Evolutionary conservation across 176 grass and related monocot species (phyloP).

Genomic region (Oryza glaberrima): DNA sequence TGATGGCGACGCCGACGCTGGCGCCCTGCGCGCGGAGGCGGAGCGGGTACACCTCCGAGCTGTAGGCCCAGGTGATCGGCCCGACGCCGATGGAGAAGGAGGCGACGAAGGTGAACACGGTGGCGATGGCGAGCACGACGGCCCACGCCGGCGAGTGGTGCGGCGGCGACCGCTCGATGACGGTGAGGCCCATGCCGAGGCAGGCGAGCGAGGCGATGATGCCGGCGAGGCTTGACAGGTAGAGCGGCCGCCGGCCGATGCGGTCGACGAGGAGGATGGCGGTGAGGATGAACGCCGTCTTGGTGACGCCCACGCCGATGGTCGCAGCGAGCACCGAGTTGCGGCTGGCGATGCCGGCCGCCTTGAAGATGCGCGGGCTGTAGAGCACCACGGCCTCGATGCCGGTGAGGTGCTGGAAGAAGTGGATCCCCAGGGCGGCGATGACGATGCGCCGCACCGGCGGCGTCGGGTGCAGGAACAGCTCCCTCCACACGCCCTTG

Average conservation of each 20-base stretch:
- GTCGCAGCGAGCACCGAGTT: conserved; percentile 49
- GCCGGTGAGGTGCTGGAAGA: conserved; percentile 55
- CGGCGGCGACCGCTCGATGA: conserved; percentile 36
- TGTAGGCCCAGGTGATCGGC: conserved; percentile 56
- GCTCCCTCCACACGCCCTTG: conserved; percentile 55
- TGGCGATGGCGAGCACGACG: conserved; percentile 26
- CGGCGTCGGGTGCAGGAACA: conserved; percentile 51
- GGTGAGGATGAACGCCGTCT: conserved; percentile 49
- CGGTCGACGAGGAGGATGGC: conserved; percentile 56
- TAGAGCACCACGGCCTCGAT: conserved; percentile 69
- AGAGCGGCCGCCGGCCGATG: conserved; percentile 36
- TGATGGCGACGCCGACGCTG: conserved; percentile 57
- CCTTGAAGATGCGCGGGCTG: conserved; percentile 65
- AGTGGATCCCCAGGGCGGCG: conserved; percentile 43
- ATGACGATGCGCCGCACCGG: conserved; percentile 41
- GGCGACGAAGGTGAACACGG: conserved; percentile 52
- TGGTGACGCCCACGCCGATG: conserved; percentile 49
- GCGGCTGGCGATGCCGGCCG: conserved; percentile 40
- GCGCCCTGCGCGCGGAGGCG: conserved; percentile 57
- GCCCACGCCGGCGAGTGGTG: conserved; percentile 39
- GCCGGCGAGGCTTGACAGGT: conserved; percentile 48
- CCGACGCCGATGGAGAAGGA: conserved; percentile 63
- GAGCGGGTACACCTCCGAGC: conserved; percentile 63
- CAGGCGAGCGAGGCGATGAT: conserved; percentile 49
- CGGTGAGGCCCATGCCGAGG: conserved; percentile 43